phyloP scores from a whole-genome alignment of 108 stramenopile genomes.

The Nitzschia palea region DNA sequence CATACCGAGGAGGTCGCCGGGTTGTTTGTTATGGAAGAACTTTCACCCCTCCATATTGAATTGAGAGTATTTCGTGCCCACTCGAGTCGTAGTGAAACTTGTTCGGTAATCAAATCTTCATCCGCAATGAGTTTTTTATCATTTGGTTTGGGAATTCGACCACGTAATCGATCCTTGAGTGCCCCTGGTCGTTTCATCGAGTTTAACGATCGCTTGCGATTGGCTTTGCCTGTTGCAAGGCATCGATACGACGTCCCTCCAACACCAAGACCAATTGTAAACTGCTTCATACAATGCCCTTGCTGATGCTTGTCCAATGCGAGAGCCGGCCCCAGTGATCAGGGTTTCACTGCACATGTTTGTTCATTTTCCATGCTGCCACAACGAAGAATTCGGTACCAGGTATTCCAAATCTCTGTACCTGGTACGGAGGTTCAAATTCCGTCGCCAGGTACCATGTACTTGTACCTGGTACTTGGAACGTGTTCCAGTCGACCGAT shows the following conservation, averaged over 20 bases:
- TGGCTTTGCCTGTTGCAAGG: too few species aligned
- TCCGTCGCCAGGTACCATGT: too few species aligned
- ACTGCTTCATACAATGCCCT: conserved; percentile 44
- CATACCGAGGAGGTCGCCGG: conserved; percentile 9
- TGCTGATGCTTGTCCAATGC: conserved; percentile 75
- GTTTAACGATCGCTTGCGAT: too few species aligned
- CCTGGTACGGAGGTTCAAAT: background rate
- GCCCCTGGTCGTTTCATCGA: too few species aligned
- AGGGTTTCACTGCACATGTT: conserved; percentile 53
- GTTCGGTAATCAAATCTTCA: conserved; percentile 10
- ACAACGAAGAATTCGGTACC: too few species aligned
- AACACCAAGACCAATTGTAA: conserved; percentile 58
- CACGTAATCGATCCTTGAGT: conserved; percentile 1
- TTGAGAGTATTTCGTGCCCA: conserved; percentile 2
- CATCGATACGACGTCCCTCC: conserved; percentile 50
- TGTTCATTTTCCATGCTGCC: too few species aligned
- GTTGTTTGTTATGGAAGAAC: background rate
- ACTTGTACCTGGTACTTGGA: too few species aligned
- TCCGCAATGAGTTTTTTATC: background rate
- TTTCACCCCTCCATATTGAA: background rate
- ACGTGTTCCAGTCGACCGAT: too few species aligned
- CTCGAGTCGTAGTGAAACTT: background rate
- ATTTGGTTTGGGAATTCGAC: background rate
- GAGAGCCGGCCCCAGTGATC: conserved; percentile 69
- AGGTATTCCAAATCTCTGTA: background rate